Evolutionary conservation across 2,329 filamentous ascomycete species (phyloP).

Genomic region (Elsinoe arachidis): DNA sequence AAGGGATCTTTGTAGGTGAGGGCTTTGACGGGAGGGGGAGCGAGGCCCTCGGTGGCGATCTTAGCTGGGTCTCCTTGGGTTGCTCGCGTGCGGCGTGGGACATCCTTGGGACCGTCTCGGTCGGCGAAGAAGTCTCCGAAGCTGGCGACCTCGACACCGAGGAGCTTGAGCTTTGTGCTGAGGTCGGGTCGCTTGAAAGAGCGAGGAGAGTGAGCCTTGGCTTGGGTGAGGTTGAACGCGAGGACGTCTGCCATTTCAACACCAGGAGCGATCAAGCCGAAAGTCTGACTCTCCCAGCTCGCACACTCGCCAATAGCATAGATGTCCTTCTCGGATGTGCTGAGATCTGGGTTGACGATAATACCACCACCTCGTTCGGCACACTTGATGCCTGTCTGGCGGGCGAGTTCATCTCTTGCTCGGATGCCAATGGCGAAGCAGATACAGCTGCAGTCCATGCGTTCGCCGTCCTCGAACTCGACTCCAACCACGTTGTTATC

Average conservation of each 20-base stretch:
- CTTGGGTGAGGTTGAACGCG: constrained; percentile 82
- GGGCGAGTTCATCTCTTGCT: constrained; percentile 68
- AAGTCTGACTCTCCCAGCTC: constrained; percentile 79
- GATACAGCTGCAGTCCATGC: constrained; percentile 67
- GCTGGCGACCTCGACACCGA: constrained; percentile 84
- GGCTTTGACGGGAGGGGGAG: constrained; percentile 62
- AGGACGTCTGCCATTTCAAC: constrained; percentile 90
- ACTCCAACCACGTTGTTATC: constrained; percentile 63
- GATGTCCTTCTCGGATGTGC: constrained; percentile 62
- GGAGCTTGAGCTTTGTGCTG: constrained; percentile 82
- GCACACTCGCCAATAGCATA: constrained; percentile 90
- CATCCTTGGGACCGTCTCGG: constrained; percentile 65
- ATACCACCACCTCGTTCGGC: constrained; percentile 68
- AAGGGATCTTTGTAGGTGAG: constrained; percentile 87
- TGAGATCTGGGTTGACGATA: constrained; percentile 56
- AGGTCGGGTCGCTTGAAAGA: constrained; percentile 75
- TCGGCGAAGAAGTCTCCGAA: constrained; percentile 94
- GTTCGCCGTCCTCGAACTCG: constrained; percentile 70
- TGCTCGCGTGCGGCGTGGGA: constrained; percentile 50
- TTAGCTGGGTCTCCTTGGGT: constrained; percentile 39
- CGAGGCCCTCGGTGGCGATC: constrained; percentile 46
- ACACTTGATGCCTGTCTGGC: constrained; percentile 60
- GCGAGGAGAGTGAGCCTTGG: constrained; percentile 59
- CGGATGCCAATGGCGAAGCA: constrained; percentile 88
- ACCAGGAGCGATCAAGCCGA: constrained; percentile 79